phyloP scores from a whole-genome alignment of 768 basidiomycete species.

The Chiua virens region DNA sequence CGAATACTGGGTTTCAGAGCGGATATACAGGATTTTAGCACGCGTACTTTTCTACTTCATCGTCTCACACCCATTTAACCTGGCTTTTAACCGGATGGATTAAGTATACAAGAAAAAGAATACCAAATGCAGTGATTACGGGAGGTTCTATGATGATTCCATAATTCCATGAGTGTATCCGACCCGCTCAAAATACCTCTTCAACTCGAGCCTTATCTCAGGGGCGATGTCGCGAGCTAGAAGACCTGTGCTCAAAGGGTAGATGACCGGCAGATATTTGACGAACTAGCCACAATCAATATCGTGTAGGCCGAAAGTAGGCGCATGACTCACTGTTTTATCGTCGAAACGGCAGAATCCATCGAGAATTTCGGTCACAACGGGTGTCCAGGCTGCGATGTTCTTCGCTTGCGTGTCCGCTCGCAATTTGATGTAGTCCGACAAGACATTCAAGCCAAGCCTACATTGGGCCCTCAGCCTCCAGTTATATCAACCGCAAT shows the following conservation, averaged over 20 bases:
- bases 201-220: constrained; percentile 79
- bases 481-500: background rate
- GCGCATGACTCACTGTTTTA: constrained; percentile 68
- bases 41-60: constrained; percentile 10
- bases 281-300: constrained; percentile 59
- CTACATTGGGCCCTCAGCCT: constrained; percentile 40
- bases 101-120: constrained; percentile 14
- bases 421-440: constrained; percentile 88
- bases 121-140: constrained; percentile 2
- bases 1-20: constrained; percentile 27
- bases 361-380: constrained; percentile 90
- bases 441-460: constrained; percentile 82
- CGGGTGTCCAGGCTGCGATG: constrained; percentile 97
- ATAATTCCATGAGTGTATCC: constrained; percentile 71
- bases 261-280: constrained; percentile 85
- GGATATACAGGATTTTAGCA: constrained; percentile 42
- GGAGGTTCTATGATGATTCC: constrained; percentile 48
- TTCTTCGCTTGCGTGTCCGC: constrained; percentile 92
- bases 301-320: background rate
- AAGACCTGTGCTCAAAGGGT: constrained; percentile 85
- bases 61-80: constrained; percentile 30
- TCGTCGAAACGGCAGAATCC: constrained; percentile 91
- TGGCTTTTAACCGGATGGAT: constrained; percentile 29
- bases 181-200: constrained; percentile 78
- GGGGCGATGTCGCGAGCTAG: constrained; percentile 78